Conservation (phyloP, 208 protist species). For the Crithidia thermophila region DNA sequence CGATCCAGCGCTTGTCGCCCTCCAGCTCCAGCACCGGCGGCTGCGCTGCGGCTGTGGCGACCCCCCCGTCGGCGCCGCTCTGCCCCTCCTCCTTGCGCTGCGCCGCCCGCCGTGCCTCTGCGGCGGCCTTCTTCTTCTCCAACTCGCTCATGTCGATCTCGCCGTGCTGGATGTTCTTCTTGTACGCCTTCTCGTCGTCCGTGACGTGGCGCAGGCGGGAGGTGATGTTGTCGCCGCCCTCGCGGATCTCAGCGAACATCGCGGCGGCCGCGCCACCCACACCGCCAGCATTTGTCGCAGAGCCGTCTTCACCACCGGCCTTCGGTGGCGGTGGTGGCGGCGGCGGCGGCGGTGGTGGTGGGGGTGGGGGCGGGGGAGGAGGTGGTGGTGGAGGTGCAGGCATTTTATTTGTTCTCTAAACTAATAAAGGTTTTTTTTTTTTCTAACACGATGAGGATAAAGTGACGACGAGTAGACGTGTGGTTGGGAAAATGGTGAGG, state of each 20-base stretch:
- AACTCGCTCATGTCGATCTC: conserved; percentile 64
- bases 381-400: conserved; percentile 9
- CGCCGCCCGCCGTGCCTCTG: conserved; percentile 30
- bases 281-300: conserved; percentile 15
- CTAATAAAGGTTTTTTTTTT: too few species aligned
- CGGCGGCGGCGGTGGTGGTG: conserved; percentile 20
- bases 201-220: conserved; percentile 70
- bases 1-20: conserved; percentile 74
- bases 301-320: not conserved
- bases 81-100: conserved; percentile 20
- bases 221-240: conserved; percentile 71
- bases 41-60: conserved; percentile 5
- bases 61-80: not conserved
- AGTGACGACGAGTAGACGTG: not conserved
- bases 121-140: conserved; percentile 63
- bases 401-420: not conserved
- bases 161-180: conserved; percentile 75
- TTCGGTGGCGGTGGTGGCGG: conserved; percentile 20
- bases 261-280: conserved; percentile 51
- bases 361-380: conserved; percentile 23
- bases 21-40: conserved; percentile 51
- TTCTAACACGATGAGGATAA: not conserved
- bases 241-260: conserved; percentile 77
- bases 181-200: conserved; percentile 78
- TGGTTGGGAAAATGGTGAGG: not conserved